Evolutionary conservation across 2,329 filamentous ascomycete genomes (phyloP).

Genomic region (Pezicula carpinea): DNA sequence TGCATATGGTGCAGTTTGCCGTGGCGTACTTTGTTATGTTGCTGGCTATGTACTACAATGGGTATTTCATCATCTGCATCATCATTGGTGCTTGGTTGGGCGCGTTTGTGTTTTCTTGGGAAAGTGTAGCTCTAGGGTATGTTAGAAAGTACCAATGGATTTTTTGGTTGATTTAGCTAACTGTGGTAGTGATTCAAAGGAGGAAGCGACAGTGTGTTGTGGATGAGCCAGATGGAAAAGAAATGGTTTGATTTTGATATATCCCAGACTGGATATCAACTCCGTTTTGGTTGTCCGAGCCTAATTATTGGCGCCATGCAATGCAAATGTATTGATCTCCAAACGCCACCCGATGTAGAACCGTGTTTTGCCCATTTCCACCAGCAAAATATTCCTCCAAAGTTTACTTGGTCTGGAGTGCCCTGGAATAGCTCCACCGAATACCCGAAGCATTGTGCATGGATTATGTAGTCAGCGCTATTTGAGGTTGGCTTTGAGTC

Average conservation of each 20-base stretch:
- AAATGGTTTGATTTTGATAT: not conserved
- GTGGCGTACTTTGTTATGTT: slow-evolving; percentile 79
- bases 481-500: slow-evolving; percentile 1
- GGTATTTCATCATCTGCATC: slow-evolving; percentile 78
- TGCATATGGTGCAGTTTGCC: slow-evolving; percentile 69
- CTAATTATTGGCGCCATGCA: too few species aligned
- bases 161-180: not conserved
- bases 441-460: too few species aligned
- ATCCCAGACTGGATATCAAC: too few species aligned
- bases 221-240: slow-evolving; percentile 9
- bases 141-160: not conserved
- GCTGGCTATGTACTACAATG: slow-evolving; percentile 58
- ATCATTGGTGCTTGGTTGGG: slow-evolving; percentile 72
- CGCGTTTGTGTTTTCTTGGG: slow-evolving; percentile 70
- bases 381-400: too few species aligned
- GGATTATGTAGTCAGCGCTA: not conserved
- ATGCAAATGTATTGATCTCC: too few species aligned
- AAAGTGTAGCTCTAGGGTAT: slow-evolving; percentile 36
- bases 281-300: too few species aligned
- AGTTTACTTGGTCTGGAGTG: too few species aligned
- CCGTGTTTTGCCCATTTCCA: too few species aligned
- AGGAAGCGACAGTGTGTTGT: slow-evolving; percentile 21
- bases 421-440: too few species aligned
- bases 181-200: slow-evolving; percentile 12
- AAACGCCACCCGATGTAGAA: too few species aligned